phyloP scores from a whole-genome alignment of 2,329 filamentous ascomycete species.

The Xylaria sp. region DNA sequence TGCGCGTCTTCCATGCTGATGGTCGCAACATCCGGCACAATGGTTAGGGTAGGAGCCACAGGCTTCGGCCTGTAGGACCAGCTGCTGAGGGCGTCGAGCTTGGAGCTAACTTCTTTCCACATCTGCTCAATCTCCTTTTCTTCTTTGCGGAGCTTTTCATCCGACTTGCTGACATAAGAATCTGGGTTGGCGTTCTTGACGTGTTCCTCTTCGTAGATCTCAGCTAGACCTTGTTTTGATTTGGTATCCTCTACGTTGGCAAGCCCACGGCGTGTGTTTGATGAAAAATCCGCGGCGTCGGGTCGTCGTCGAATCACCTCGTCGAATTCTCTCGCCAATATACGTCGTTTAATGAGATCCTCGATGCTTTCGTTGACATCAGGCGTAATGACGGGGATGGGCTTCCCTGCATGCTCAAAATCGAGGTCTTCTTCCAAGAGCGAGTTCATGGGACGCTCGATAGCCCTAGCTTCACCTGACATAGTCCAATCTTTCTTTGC shows the following conservation, averaged over 20 bases:
- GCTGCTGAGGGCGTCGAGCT: conserved; percentile 88
- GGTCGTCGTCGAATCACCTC: conserved; percentile 87
- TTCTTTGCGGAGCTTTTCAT: conserved; percentile 84
- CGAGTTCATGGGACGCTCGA: conserved; percentile 87
- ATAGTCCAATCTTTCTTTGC: conserved; percentile 93
- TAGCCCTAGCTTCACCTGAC: conserved; percentile 85
- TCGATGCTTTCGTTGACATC: conserved; percentile 93
- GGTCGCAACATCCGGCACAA: conserved; percentile 90
- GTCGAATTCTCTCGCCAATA: conserved; percentile 90
- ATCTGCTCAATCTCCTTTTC: conserved; percentile 84
- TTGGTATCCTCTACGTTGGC: conserved; percentile 89
- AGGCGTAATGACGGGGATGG: conserved; percentile 91
- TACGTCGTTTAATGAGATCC: conserved; percentile 91
- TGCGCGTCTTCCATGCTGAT: conserved; percentile 96
- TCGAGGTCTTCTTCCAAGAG: conserved; percentile 94
- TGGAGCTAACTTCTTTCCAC: conserved; percentile 83
- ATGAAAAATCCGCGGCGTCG: conserved; percentile 72
- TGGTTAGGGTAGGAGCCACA: conserved; percentile 81
- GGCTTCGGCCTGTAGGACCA: conserved; percentile 97
- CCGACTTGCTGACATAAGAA: conserved; percentile 81
- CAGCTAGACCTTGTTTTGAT: conserved; percentile 85
- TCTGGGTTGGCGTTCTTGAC: conserved; percentile 80
- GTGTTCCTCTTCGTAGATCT: conserved; percentile 95
- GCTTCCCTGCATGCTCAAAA: conserved; percentile 95
- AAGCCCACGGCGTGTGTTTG: conserved; percentile 73